phyloP scores from a whole-genome alignment of 257 asterid species.

The Coffea canephora region DNA sequence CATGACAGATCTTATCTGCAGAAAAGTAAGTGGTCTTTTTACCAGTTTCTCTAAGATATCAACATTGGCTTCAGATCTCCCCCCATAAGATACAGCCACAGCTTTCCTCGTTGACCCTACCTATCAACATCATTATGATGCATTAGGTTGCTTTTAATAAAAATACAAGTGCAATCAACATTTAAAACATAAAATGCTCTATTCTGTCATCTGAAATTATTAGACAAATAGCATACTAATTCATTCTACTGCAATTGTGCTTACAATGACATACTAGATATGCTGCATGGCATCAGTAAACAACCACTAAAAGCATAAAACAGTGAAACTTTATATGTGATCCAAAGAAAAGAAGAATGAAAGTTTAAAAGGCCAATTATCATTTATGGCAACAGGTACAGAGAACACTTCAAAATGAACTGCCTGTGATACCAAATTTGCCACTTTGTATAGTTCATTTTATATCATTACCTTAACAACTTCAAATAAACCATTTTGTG shows the following conservation, averaged over 20 bases:
- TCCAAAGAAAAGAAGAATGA: neutral
- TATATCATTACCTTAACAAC: neutral
- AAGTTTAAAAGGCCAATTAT: neutral
- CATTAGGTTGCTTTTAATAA: neutral
- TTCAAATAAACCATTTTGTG: too few relatives aligned
- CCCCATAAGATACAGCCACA: slow-evolving; percentile 81
- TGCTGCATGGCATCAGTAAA: neutral
- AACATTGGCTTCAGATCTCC: slow-evolving; percentile 76
- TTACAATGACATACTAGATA: neutral
- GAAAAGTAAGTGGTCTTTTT: slow-evolving; percentile 8
- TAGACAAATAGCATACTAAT: neutral
- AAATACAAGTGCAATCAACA: neutral
- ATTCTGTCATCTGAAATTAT: neutral
- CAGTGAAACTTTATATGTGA: neutral
- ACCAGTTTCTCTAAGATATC: slow-evolving; percentile 79
- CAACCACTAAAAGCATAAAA: neutral
- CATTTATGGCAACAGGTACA: neutral
- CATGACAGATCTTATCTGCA: slow-evolving; percentile 4
- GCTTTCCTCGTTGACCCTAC: slow-evolving; percentile 87
- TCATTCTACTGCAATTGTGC: neutral
- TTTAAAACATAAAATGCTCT: neutral
- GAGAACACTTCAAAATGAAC: neutral
- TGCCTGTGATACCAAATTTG: neutral
- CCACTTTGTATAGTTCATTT: neutral
- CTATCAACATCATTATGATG: slow-evolving; percentile 33